Conservation (phyloP, 192 early-diverging fungal genomes). For the Podochytrium sp. region DNA sequence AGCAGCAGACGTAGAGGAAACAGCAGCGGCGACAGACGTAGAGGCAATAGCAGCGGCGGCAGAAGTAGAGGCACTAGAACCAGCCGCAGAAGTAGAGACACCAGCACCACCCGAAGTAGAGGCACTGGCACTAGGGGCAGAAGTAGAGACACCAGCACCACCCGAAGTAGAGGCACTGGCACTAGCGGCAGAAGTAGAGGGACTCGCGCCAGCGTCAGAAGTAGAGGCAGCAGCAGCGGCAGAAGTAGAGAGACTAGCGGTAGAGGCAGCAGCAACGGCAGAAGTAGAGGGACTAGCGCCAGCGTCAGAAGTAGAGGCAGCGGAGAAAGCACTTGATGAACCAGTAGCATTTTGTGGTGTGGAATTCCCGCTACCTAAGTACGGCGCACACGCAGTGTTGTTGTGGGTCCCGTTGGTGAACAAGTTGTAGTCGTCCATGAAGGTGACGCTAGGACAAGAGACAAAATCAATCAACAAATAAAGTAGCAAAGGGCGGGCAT, state of each 20-base stretch:
- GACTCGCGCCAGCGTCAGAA: not conserved
- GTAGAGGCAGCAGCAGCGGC: not conserved
- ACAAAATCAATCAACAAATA: too few relatives aligned
- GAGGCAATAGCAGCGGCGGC: not conserved
- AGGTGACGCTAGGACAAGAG: too few relatives aligned
- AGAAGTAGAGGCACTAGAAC: not conserved
- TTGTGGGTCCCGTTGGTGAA: too few relatives aligned
- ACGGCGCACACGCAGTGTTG: too few relatives aligned
- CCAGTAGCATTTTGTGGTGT: too few relatives aligned
- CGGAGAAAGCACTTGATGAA: not conserved
- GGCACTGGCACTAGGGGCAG: not conserved
- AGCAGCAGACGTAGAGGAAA: not conserved
- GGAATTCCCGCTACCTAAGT: too few relatives aligned
- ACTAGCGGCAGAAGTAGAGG: not conserved
- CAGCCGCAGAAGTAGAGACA: not conserved
- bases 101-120: not conserved
- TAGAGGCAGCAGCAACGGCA: not conserved
- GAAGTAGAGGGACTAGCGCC: not conserved
- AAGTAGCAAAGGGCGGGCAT: too few relatives aligned
- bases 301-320: not conserved
- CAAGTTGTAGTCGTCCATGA: too few relatives aligned
- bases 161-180: not conserved
- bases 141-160: not conserved
- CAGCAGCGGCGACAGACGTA: not conserved
- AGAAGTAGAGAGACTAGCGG: not conserved